Conservation (phyloP, 2,329 filamentous ascomycete genomes). For the Colletotrichum sp. region DNA sequence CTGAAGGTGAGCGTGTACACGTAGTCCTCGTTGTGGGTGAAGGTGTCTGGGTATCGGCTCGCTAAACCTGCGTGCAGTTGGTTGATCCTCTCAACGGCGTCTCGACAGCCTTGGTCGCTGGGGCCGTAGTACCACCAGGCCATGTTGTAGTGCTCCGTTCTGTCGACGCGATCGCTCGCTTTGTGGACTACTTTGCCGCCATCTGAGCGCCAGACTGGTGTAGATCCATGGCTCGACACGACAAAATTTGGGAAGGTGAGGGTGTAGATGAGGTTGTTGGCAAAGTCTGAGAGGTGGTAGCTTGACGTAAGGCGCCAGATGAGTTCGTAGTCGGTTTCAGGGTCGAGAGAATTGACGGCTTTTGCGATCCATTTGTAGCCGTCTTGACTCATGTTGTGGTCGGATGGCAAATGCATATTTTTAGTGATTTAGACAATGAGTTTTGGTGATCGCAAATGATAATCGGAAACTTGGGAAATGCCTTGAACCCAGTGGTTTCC, state of each 20-base stretch:
- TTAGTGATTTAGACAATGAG: no score
- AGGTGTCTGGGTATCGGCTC: not conserved
- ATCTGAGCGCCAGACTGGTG: not conserved
- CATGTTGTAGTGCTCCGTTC: not conserved
- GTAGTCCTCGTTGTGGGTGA: constrained; percentile 1
- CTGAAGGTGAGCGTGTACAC: not conserved
- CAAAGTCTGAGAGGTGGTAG: not conserved
- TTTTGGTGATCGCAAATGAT: no score
- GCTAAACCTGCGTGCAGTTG: not conserved
- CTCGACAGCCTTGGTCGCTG: not conserved
- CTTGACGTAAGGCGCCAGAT: not conserved
- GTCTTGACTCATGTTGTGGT: not conserved
- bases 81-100: not conserved
- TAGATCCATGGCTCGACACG: not conserved
- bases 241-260: not conserved
- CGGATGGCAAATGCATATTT: not conserved
- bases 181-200: not conserved
- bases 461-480: no score
- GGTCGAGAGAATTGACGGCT: not conserved
- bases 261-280: not conserved
- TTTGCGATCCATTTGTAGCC: not conserved
- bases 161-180: not conserved
- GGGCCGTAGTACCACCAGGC: not conserved
- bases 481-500: not conserved
- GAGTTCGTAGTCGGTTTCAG: not conserved